Percentiles rank a stretch among this genome's conserved stretches.
Evolutionary conservation across 2,329 filamentous ascomycete genomes (phyloP).

Genomic region (Fusarium nurragi): DNA sequence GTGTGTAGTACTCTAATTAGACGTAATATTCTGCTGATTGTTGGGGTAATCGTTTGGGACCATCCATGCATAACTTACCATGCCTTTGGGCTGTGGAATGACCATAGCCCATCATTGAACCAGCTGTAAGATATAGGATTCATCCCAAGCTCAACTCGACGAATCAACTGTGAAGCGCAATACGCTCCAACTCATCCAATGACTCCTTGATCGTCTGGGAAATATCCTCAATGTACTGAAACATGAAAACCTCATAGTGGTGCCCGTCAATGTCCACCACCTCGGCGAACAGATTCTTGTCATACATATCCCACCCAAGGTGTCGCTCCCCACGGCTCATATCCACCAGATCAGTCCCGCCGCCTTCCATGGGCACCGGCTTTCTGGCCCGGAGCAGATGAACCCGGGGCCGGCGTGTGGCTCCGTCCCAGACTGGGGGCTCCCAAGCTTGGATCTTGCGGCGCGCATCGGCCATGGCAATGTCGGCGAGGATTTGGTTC

Average conservation of each 20-base stretch:
- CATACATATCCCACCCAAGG: constrained; percentile 62
- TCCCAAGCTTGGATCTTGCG: constrained; percentile 55
- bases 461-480: constrained; percentile 55
- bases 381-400: constrained; percentile 59
- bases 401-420: constrained; percentile 49
- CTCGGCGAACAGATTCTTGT: constrained; percentile 54
- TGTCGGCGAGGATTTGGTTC: constrained; percentile 49
- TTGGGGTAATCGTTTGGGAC: neutral
- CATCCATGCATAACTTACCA: neutral
- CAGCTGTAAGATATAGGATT: neutral
- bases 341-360: constrained; percentile 53
- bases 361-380: constrained; percentile 48
- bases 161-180: neutral
- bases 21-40: neutral
- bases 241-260: constrained; percentile 60
- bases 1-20: neutral
- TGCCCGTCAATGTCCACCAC: constrained; percentile 62
- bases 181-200: constrained; percentile 32
- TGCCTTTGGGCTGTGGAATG: neutral
- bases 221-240: constrained; percentile 42
- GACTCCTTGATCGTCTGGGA: constrained; percentile 40
- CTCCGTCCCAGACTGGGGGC: constrained; percentile 51
- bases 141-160: neutral
- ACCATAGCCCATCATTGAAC: neutral
- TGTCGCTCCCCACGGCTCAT: constrained; percentile 52